A percentile compares a stretch with the other conserved stretches of the same genome.
Conservation (phyloP, 345 rosid genomes). For the Microthlaspi erraticum region DNA sequence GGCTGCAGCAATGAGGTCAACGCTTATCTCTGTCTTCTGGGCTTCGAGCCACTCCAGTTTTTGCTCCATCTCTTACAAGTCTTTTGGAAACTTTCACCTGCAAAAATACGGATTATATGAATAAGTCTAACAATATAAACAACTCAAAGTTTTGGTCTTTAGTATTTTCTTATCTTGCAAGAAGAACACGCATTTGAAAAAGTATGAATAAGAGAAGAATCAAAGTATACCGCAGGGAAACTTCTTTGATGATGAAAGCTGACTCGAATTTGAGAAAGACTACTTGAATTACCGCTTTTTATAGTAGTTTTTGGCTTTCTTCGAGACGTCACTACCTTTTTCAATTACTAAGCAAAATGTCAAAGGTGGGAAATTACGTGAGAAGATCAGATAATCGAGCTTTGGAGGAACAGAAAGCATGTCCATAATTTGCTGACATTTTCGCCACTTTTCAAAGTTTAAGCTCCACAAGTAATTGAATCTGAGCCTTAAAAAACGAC, state of each 20-base stretch:
- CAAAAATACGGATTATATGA: not conserved
- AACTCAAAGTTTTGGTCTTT: constrained; percentile 1
- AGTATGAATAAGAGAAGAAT: constrained; percentile 19
- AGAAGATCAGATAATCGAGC: not conserved
- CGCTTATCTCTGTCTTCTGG: constrained; percentile 62
- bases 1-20: constrained; percentile 72
- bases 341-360: not conserved
- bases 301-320: constrained; percentile 19
- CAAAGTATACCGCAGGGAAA: constrained; percentile 20
- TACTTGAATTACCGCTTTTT: constrained; percentile 22
- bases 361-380: constrained; percentile 23
- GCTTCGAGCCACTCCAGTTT: constrained; percentile 75
- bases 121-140: not conserved
- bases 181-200: constrained; percentile 24
- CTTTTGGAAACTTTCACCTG: not conserved
- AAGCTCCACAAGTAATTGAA: constrained; percentile 20
- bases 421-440: constrained; percentile 36
- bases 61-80: constrained; percentile 45
- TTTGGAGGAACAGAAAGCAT: constrained; percentile 33
- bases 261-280: constrained; percentile 27
- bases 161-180: not conserved
- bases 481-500: constrained; percentile 3
- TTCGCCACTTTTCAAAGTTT: not conserved
- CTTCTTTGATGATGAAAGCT: not conserved
- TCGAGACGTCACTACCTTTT: not conserved